Conservation (phyloP, 169 alveolate genomes). For the Cyclospora cayetanensis region DNA sequence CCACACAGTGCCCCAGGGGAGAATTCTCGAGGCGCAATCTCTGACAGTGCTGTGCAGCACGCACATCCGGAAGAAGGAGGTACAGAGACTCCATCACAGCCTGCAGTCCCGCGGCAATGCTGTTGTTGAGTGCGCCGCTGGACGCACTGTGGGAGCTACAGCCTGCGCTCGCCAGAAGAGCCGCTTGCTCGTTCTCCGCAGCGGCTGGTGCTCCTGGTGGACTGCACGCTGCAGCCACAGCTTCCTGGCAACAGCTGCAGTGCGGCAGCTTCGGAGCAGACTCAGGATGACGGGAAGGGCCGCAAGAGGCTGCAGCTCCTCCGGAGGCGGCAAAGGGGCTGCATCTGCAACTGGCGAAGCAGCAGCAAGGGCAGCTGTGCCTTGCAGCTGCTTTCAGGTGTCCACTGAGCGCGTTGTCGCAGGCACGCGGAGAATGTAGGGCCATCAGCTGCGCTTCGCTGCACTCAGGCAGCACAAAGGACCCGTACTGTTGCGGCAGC, state of each 20-base stretch:
- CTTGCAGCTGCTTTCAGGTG: neutral
- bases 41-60: too few relatives aligned
- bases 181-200: too few relatives aligned
- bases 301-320: neutral
- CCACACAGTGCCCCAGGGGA: too few relatives aligned
- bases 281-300: too few relatives aligned
- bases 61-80: neutral
- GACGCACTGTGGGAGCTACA: neutral
- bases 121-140: neutral
- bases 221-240: neutral
- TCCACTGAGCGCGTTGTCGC: neutral
- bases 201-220: neutral
- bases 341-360: neutral
- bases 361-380: neutral
- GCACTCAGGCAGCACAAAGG: neutral
- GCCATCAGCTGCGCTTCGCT: neutral
- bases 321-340: neutral
- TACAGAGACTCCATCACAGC: neutral
- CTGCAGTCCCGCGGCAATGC: neutral
- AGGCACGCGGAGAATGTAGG: neutral
- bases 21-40: too few relatives aligned
- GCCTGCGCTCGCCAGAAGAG: neutral
- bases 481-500: neutral
- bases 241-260: neutral
- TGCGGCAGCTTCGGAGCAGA: neutral